These are phyloP conservation scores for Pinus tabuliformis DNA, from an alignment of 75 land plant genomes.

Conservation along the genomic window DNA sequence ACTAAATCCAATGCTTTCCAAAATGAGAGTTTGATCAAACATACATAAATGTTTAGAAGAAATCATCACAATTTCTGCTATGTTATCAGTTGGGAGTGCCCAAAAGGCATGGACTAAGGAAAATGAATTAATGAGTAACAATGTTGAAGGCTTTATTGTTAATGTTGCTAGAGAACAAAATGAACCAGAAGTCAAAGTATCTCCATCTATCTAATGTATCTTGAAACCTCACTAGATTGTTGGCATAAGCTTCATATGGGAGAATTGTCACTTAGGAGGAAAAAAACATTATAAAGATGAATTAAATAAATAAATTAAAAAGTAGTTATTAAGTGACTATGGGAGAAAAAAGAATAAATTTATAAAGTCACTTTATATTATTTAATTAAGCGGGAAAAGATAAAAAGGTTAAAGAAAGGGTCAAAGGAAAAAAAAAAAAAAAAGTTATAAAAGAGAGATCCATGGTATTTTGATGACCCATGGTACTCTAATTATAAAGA, in stretches of 20 bases:
- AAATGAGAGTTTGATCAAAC: conserved; percentile 97
- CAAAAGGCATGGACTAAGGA: conserved; percentile 14
- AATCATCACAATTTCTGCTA: conserved; percentile 78
- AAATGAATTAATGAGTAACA: conserved; percentile 45
- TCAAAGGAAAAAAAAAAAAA: too few species aligned
- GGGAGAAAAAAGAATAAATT: too few species aligned
- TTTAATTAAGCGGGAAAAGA: too few species aligned
- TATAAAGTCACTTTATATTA: too few species aligned
- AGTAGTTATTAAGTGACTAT: too few species aligned
- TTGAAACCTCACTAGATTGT: conserved; percentile 89
- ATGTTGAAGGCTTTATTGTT: conserved; percentile 58
- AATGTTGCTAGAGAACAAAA: conserved; percentile 74
- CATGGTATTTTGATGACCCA: too few species aligned
- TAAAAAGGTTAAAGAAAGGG: too few species aligned
- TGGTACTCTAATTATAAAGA: too few species aligned
- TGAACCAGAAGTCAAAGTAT: conserved; percentile 75
- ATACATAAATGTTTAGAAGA: conserved; percentile 89
- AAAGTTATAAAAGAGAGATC: too few species aligned
- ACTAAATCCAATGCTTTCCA: conserved; percentile 97
- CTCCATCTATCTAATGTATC: conserved; percentile 61
- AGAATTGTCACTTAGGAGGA: too few species aligned
- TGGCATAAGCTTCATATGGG: neutral
- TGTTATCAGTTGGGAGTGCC: conserved; percentile 89
- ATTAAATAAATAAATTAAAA: too few species aligned
- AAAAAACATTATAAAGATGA: neutral